A percentile compares a stretch with the other conserved stretches of the same genome.
Evolutionary conservation across 768 basidiomycete species (phyloP).

Genomic region (Tylopilus vinaceipallidus): DNA sequence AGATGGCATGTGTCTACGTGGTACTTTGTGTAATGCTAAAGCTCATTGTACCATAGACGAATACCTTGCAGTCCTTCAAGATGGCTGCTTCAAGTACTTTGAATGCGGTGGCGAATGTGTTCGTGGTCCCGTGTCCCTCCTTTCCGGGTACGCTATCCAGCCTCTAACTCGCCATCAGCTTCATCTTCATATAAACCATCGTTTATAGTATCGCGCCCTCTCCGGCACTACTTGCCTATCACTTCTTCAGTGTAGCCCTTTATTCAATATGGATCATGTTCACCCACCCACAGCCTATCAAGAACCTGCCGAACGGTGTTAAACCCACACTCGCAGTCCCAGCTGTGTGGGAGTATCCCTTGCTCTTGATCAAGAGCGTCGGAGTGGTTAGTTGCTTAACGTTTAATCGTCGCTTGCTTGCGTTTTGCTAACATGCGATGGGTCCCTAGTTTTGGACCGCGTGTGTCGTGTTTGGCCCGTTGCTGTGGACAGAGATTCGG

Average conservation of each 20-base stretch:
- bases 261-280: slow-evolving; percentile 94
- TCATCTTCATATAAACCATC: neutral
- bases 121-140: slow-evolving; percentile 83
- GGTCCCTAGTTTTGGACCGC: slow-evolving; percentile 82
- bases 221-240: slow-evolving; percentile 76
- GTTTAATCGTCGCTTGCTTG: neutral
- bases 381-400: slow-evolving; percentile 61
- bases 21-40: neutral
- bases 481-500: slow-evolving; percentile 84
- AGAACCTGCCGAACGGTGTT: slow-evolving; percentile 12
- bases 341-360: slow-evolving; percentile 63
- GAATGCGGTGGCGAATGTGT: slow-evolving; percentile 89
- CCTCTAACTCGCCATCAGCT: neutral
- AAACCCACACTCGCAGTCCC: slow-evolving; percentile 44
- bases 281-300: slow-evolving; percentile 46
- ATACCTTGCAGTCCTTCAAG: slow-evolving; percentile 58
- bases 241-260: slow-evolving; percentile 95
- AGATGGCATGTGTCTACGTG: slow-evolving; percentile 61
- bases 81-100: slow-evolving; percentile 97
- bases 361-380: slow-evolving; percentile 55
- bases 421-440: neutral
- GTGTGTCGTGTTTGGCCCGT: slow-evolving; percentile 82
- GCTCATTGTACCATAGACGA: slow-evolving; percentile 46
- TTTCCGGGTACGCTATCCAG: slow-evolving; percentile 69
- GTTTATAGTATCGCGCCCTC: slow-evolving; percentile 67